phyloP scores from a whole-genome alignment of 1,139 yeast species.

The Hemisphaericaspora xylofermentans region DNA sequence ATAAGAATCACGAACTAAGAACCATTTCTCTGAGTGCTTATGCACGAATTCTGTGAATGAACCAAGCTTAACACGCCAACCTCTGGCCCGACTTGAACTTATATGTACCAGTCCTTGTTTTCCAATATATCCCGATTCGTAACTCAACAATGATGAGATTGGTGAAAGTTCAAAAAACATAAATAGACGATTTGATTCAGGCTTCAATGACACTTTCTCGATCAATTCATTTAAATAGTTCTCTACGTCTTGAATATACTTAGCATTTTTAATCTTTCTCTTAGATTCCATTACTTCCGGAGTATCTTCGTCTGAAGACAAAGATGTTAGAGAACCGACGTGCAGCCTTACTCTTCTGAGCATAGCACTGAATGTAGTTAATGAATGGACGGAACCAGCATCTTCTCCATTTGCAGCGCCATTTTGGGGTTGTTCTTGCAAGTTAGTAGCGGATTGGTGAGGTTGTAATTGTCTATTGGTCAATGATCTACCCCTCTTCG shows the following conservation, averaged over 20 bases:
- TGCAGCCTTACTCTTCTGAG: constrained; percentile 32
- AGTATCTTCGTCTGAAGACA: constrained; percentile 26
- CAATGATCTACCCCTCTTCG: constrained; percentile 3
- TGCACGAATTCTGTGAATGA: constrained; percentile 83
- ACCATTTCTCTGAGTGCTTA: constrained; percentile 92
- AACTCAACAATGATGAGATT: constrained; percentile 76
- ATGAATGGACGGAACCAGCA: constrained; percentile 5
- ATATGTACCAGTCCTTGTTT: constrained; percentile 85
- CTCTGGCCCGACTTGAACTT: constrained; percentile 83
- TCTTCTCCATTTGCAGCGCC: constrained; percentile 6
- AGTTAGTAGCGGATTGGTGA: not conserved
- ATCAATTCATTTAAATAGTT: constrained; percentile 65
- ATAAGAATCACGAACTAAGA: constrained; percentile 79
- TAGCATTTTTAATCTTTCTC: constrained; percentile 31
- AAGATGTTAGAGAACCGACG: constrained; percentile 24
- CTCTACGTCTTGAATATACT: constrained; percentile 47
- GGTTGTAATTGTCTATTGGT: not conserved
- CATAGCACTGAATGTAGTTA: constrained; percentile 7
- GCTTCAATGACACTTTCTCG: constrained; percentile 59
- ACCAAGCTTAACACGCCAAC: constrained; percentile 98
- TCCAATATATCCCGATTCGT: constrained; percentile 80
- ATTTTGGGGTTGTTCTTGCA: not conserved
- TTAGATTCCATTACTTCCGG: constrained; percentile 29
- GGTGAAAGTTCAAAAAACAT: constrained; percentile 91
- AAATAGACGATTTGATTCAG: constrained; percentile 79